phyloP scores from a whole-genome alignment of 176 grass and related monocot genomes.

The Pontederia crassipes region DNA sequence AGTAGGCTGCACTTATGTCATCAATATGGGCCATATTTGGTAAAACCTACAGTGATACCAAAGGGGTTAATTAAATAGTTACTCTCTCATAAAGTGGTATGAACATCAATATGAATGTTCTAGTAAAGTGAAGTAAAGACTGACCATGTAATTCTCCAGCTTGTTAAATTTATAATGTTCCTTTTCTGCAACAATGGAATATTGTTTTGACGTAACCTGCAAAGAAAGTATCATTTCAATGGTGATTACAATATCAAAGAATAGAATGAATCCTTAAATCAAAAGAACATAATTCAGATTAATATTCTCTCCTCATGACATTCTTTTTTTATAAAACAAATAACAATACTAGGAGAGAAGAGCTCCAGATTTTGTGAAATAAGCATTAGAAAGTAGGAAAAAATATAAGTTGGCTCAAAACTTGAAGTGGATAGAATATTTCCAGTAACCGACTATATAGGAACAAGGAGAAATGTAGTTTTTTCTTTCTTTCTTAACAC shows the following conservation, averaged over 20 bases:
- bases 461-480: too few species aligned
- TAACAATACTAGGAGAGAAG: too few species aligned
- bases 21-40: conserved; percentile 91
- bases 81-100: too few species aligned
- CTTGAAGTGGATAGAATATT: too few species aligned
- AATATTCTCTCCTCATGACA: too few species aligned
- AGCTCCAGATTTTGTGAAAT: too few species aligned
- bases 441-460: too few species aligned
- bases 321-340: too few species aligned
- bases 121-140: not conserved
- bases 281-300: not conserved
- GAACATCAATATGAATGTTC: not conserved
- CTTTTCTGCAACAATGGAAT: conserved; percentile 72
- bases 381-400: too few species aligned
- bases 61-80: not conserved
- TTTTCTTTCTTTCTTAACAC: too few species aligned
- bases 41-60: conserved; percentile 44
- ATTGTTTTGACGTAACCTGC: conserved; percentile 91
- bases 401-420: too few species aligned
- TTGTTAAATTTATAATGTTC: conserved; percentile 78
- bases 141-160: conserved; percentile 92
- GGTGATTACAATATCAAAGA: not conserved
- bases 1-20: conserved; percentile 58
- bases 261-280: not conserved
- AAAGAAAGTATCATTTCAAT: conserved; percentile 12